Evolutionary conservation across 2,329 filamentous ascomycete genomes (phyloP).

Genomic region (Aspergillus fumigatiaffinis): DNA sequence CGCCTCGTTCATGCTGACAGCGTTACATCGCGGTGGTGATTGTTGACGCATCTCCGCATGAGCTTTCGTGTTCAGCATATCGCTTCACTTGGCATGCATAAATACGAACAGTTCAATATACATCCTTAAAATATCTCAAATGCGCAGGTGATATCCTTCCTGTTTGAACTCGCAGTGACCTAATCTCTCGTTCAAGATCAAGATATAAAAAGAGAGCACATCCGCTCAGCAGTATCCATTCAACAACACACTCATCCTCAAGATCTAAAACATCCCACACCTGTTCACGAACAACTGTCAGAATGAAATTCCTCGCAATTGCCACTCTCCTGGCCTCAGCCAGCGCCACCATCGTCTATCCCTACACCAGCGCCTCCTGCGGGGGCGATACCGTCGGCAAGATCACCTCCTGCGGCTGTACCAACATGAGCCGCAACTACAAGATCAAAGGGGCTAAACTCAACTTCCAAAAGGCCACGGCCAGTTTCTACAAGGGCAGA

Average conservation of each 20-base stretch:
- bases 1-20: neutral
- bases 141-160: neutral
- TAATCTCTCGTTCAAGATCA: neutral
- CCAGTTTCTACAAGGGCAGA: neutral
- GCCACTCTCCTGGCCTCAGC: neutral
- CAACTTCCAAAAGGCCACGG: neutral
- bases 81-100: neutral
- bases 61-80: neutral
- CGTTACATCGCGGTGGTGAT: neutral
- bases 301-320: neutral
- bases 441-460: neutral
- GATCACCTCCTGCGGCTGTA: neutral
- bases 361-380: neutral
- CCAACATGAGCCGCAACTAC: neutral
- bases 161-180: neutral
- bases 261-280: neutral
- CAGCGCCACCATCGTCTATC: neutral
- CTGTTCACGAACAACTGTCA: neutral
- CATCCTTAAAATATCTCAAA: neutral
- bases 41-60: neutral
- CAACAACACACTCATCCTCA: neutral
- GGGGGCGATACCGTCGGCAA: neutral
- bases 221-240: neutral
- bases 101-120: neutral
- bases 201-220: neutral